Evolutionary conservation across 2,329 filamentous ascomycete species (phyloP), one percentile per base, ranked within the genome.

Genomic region (Ceratocystis destructans): DNA sequence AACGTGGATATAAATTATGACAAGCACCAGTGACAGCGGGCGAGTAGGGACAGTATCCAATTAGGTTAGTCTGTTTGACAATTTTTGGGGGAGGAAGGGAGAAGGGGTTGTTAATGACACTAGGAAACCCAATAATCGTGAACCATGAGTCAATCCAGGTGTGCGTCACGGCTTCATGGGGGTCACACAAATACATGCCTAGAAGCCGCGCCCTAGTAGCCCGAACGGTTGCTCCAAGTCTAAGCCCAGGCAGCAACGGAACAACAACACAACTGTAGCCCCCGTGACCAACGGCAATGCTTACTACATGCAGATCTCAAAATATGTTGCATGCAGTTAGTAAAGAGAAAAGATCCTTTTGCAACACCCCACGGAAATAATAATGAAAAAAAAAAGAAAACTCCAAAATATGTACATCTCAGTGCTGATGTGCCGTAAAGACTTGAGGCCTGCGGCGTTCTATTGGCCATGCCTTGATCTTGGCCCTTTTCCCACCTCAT

Each of bases 371-470:
- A 46, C 17, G 44, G 15, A 63, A 63, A 48, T 31, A 28, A 55
- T 6, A 31, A 31, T 28, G 17, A 31, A 1, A 31, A 57, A 8
- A 48, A 50, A 63, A 63, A 46, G 37, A 31, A 63, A 63, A 33
- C 61, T 33, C 46, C 44, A 20, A 12, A 48, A 46, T 33, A 63
- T 63, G 61, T 50, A 50, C 61, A 63, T 63, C 44, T 50, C 25
- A 8, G n/a, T 17, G 22, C 28, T 25, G 61, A n/a, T 63, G 37
- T 50, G 41, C 15, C 22, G 7, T 28, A 22, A 59, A 31, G 15
- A 8, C 15, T 25, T 31, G 25, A 37, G 33, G 55, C 55, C 55
- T 33, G 55, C 55, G 37, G 37, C 37, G 37, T 59, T 59, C 20
- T n/a, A 25, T 31, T 33, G 10, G 55, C 55, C 22, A 33, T 25